Evolutionary conservation across 306 rosid species (phyloP), one percentile per base, ranked within the genome.

Genomic region (Pachyrhizus erosus): DNA sequence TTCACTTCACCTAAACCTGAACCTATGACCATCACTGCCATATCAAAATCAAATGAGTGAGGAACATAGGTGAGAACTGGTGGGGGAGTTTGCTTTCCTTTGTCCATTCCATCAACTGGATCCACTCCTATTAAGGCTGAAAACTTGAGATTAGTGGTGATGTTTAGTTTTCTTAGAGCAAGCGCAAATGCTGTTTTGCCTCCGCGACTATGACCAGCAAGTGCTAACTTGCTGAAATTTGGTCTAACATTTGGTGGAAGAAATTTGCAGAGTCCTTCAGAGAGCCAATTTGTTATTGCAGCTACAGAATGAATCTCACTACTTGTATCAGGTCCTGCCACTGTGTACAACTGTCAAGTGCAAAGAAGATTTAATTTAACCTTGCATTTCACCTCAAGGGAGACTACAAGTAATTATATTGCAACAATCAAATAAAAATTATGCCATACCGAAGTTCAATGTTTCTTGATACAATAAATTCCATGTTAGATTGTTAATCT

Each of bases 81-180:
- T 4, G 98, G 98, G 3, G 97, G 94, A 23, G 97, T 95, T 86
- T 93, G 98, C 73, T 79, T 88, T 67, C 98, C 96, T 43, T 23
- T 84, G 74, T 77, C 92, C 86, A 84, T 87, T 80, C 98, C 98
- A 84, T 95, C 98, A 29, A 95, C 98, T 2, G 98, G 98, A 70
- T 95, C 98, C 20, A 95, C 86, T 61, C 97, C 98, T 26, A 95
- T 87, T 23, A 93, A 68, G 34, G 96, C 97, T 55, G 97, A 90
- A 78, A 90, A 85, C 62, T 90, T 91, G 17, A 89, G 83, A 60
- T 83, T 71, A 1, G 90, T 85, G 69, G 34, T 77, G 42, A 34
- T 37, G 29, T 82, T 87, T 29, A 85, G 43, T 76, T 88, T 89
- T 43, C 72, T 84, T 12, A 89, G 78, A 31, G 97, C 95, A 12